Evolutionary conservation across 176 grass and related monocot genomes (phyloP).

Genomic region (Oryza glumipatula): DNA sequence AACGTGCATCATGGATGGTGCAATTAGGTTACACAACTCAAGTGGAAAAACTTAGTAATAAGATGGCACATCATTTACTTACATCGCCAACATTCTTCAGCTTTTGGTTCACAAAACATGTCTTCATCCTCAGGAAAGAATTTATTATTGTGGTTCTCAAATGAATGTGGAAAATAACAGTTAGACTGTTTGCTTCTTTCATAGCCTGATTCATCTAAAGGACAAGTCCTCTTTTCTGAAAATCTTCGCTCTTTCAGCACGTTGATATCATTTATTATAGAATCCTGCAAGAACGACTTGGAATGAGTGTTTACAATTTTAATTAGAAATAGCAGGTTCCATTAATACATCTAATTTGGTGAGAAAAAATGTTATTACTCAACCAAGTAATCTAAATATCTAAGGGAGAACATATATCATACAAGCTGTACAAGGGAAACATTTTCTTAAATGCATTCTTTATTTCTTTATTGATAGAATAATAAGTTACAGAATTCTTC

Average conservation of each 20-base stretch:
- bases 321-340: neutral
- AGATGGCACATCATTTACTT: constrained; percentile 43
- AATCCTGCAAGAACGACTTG: constrained; percentile 44
- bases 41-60: constrained; percentile 21
- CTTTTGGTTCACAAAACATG: constrained; percentile 36
- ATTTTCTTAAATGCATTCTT: neutral
- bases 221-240: constrained; percentile 27
- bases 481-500: neutral
- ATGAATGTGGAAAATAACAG: constrained; percentile 39
- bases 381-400: neutral
- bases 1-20: constrained; percentile 1
- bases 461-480: neutral
- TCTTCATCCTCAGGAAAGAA: constrained; percentile 45
- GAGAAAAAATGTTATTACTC: neutral
- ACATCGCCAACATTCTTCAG: constrained; percentile 51
- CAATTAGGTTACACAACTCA: constrained; percentile 7
- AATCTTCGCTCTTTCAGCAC: constrained; percentile 42
- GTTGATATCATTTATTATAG: constrained; percentile 46
- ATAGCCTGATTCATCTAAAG: constrained; percentile 42
- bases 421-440: neutral
- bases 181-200: constrained; percentile 36
- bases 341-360: constrained; percentile 21
- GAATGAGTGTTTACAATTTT: neutral
- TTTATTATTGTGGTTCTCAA: constrained; percentile 42
- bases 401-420: constrained; percentile 13